phyloP scores from a whole-genome alignment of 306 rosid species.

The Coriaria nepalensis region DNA sequence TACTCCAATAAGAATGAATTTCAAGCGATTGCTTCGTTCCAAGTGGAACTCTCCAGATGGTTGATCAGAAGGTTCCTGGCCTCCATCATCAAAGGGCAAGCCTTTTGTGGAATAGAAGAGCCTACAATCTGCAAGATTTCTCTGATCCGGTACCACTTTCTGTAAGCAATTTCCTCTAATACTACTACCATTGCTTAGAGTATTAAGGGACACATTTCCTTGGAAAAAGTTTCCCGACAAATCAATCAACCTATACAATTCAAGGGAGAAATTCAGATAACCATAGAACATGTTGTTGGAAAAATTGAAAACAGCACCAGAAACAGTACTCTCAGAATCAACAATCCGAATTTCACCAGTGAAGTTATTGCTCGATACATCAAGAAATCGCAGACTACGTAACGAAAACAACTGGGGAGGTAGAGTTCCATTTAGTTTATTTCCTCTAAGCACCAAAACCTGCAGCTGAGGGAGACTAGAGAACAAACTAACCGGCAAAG shows the following conservation, averaged over 20 bases:
- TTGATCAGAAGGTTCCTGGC: conserved; percentile 7
- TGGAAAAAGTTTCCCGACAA: conserved; percentile 66
- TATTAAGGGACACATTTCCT: conserved; percentile 27
- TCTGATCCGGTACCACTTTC: conserved; percentile 30
- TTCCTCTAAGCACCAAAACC: conserved; percentile 31
- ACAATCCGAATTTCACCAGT: conserved; percentile 36
- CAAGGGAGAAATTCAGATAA: conserved; percentile 21
- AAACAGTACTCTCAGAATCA: conserved; percentile 16
- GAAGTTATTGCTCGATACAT: conserved; percentile 51
- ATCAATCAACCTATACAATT: conserved; percentile 31
- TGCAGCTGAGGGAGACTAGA: conserved; percentile 21
- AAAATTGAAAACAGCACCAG: conserved; percentile 34
- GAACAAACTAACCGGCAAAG: conserved; percentile 29
- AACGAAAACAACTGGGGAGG: conserved; percentile 34
- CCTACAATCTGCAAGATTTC: conserved; percentile 35
- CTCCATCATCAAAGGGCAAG: conserved; percentile 25
- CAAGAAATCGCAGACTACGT: conserved; percentile 37
- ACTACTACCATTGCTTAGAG: conserved; percentile 23
- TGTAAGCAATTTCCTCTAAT: conserved; percentile 53
- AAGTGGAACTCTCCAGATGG: conserved; percentile 9
- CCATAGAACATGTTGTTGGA: conserved; percentile 69
- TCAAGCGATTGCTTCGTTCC: conserved; percentile 25
- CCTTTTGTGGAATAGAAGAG: conserved; percentile 35
- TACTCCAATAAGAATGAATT: conserved; percentile 50
- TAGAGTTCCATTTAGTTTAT: conserved; percentile 38